These are phyloP conservation scores for Tagetes patula DNA, from an alignment of 129 eudicot genomes.

Conservation along the genomic window DNA sequence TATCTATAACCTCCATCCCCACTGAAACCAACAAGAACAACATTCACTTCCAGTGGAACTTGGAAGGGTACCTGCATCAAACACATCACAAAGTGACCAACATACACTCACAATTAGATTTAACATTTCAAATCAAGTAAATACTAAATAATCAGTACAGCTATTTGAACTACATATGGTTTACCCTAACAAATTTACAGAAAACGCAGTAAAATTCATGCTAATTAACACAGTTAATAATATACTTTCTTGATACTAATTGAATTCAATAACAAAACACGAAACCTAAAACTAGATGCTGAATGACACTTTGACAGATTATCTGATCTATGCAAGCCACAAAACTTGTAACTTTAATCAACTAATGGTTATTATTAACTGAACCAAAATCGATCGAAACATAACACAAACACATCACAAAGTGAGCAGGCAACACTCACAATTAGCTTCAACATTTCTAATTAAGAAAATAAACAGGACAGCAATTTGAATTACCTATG, in stretches of 20 bases:
- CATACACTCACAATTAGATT: conserved; percentile 6
- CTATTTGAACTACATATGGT: neutral
- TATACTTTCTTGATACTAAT: neutral
- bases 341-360: neutral
- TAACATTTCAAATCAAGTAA: neutral
- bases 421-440: neutral
- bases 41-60: conserved; percentile 97
- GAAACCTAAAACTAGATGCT: conserved; percentile 4
- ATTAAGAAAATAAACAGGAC: neutral
- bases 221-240: neutral
- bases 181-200: conserved; percentile 9
- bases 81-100: conserved; percentile 6
- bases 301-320: neutral
- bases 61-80: conserved; percentile 91
- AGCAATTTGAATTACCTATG: conserved; percentile 1
- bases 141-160: neutral
- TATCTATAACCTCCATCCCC: conserved; percentile 97
- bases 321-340: conserved; percentile 5
- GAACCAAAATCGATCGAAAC: conserved; percentile 5
- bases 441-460: conserved; percentile 1
- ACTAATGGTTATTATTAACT: neutral
- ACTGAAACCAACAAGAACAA: conserved; percentile 87
- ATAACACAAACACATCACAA: neutral
- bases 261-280: conserved; percentile 5
- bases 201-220: conserved; percentile 11